Base-by-base conservation (phyloP, 2,329 filamentous ascomycete species). In the Claviceps sp. region DNA sequence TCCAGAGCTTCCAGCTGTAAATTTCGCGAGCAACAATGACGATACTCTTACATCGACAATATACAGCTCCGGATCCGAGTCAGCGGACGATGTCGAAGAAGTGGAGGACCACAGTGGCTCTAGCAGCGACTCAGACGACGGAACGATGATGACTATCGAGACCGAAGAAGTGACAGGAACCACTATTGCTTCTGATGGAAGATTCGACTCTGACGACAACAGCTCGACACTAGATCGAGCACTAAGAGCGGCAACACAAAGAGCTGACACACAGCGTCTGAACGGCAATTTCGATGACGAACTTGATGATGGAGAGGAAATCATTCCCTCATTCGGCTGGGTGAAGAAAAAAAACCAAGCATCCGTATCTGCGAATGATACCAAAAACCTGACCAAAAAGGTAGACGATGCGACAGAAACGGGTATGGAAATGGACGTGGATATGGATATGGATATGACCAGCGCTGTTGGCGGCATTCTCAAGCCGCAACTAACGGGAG, bases 121-220 rank as follows among this genome's bases (percentile, higher is more conserved):
- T 2, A 74, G 72, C 24, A 77, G 74, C 8, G 77, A 85, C 55
- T 84, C 87, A 44, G 83, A 84, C 48, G 85, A 87, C 57, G 85
- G 82, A 34, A 90, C 87, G 0, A 84, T 87, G 66, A 88, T 90
- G 82, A 91, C 84, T 38, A 72, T 95, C 45, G 87, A 91, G 54
- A 74, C 87, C 18, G 87, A 93, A 52, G 86, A 90, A 59, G 78
- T 84, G 56, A 89, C 85, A 1, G 79, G 80, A 36, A 82, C 79
- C 26, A 86, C 85, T 16, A 70, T 80, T 45, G 78, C 74, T 45
- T 86, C 85, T 9, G 72, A 75, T 9, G 72, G 75, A 2, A 76
- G 77, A 40, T 74, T 73, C 30, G 83, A 79, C 18, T 79, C 79
- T 18, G 85, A 82, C 2, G 66, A 63, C 50, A 87, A 86, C 6